phyloP scores from a whole-genome alignment of 2,329 filamentous ascomycete genomes.

The Talaromyces amestolkiae region DNA sequence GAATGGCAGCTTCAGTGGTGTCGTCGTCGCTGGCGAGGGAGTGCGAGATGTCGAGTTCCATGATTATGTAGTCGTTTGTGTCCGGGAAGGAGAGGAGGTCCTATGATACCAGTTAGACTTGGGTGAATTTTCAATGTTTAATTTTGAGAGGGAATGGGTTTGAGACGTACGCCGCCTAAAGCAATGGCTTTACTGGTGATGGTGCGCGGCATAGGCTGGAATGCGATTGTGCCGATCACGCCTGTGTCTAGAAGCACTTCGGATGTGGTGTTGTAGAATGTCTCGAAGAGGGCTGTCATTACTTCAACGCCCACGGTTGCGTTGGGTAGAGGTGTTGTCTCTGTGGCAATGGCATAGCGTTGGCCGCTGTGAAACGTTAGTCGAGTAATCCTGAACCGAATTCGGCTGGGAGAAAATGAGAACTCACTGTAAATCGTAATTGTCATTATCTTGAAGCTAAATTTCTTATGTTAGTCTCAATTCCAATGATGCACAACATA shows the following conservation, averaged over 20 bases:
- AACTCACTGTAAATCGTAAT: slow-evolving; percentile 30
- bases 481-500: too few relatives aligned
- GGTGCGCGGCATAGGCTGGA: slow-evolving; percentile 37
- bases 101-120: slow-evolving; percentile 19
- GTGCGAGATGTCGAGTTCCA: slow-evolving; percentile 48
- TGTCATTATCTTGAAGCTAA: slow-evolving; percentile 44
- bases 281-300: slow-evolving; percentile 34
- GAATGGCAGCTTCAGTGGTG: slow-evolving; percentile 40
- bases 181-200: slow-evolving; percentile 36
- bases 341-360: slow-evolving; percentile 43
- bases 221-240: slow-evolving; percentile 35
- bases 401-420: too few relatives aligned
- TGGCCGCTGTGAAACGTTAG: slow-evolving; percentile 26
- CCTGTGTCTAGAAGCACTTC: slow-evolving; percentile 29
- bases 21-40: slow-evolving; percentile 32
- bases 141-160: background rate
- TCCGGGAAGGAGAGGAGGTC: slow-evolving; percentile 44
- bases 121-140: background rate
- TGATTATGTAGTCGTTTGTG: slow-evolving; percentile 43
- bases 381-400: background rate
- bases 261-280: slow-evolving; percentile 32
- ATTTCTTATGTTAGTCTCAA: background rate
- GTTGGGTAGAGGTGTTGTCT: slow-evolving; percentile 39
- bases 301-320: slow-evolving; percentile 29
- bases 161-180: slow-evolving; percentile 35